Evolutionary conservation across 306 rosid species (phyloP), one percentile per base, ranked within the genome.

Genomic region (Prunus davidiana): DNA sequence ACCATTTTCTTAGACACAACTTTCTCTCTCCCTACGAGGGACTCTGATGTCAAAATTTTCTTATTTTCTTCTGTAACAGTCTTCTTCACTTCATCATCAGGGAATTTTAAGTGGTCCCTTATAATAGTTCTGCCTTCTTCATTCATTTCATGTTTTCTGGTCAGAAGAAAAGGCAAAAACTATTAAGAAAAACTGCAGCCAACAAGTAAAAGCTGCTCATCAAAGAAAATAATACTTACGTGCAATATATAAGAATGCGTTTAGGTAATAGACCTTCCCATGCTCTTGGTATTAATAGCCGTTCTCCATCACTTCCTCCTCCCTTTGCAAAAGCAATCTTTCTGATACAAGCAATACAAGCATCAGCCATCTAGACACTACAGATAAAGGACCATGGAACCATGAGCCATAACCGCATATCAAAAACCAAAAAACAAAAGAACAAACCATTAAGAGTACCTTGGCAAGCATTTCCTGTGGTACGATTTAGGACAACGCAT

Each of bases 391-490:
- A 61, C 47, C 16, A 25, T 15, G 19, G 32, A 10, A 34, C 55
- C 41, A 57, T 1, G 32, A 57, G 64, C 56, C 57, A 41, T 51
- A 22, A 50, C 28, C 38, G 7, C 30, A 27, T 32, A 3, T 34
- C 5, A 43, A 51, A 12, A 50, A 5, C 16, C 28, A 49, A 38
- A 34, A 38, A 43, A 7, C 24, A 20, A 25, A 71, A 3, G 6
- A 45, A 8, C 10, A 6, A 27, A 41, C 38, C 38, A 60, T 13
- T 55, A 75, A 62, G 65, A 73, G 43, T 82, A 85, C 96, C 77
- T 79, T 63, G 96, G 93, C 58, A 91, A 82, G 85, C 96, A 91
- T 75, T 83, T 91, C 83, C 89, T 79, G 79, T 91, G 93, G 82
- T 85, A 88, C 60, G 91, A 87, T 75, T 81, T 91, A 47, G 91